Percentiles rank a stretch among this genome's conserved stretches.
Evolutionary conservation across 306 rosid genomes (phyloP).

Genomic region (Dicorynia guianensis): DNA sequence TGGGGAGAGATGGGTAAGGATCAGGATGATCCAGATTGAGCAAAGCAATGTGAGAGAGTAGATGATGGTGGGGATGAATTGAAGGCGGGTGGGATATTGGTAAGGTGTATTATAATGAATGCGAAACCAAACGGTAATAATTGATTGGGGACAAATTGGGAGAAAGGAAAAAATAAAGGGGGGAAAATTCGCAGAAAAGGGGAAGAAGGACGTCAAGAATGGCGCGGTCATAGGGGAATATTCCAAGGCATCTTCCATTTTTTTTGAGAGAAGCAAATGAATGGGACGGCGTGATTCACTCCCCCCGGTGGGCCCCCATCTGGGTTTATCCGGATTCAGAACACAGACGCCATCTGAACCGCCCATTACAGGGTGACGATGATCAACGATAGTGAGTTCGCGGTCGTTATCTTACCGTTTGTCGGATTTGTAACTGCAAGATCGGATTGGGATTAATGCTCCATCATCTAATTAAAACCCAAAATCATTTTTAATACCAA

Average conservation of each 20-base stretch:
- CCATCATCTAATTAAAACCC: too few relatives aligned
- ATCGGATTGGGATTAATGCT: neutral
- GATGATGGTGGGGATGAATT: neutral
- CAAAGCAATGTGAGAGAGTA: neutral
- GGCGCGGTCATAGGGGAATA: slow-evolving; percentile 47
- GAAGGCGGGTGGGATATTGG: neutral
- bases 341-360: slow-evolving; percentile 24
- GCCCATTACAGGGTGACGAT: slow-evolving; percentile 1
- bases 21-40: too few relatives aligned
- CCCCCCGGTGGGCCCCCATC: slow-evolving; percentile 17
- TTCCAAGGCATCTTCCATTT: slow-evolving; percentile 61
- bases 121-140: slow-evolving; percentile 14
- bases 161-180: neutral
- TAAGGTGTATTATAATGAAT: neutral
- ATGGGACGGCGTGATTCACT: neutral
- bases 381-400: neutral
- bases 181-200: neutral
- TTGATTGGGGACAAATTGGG: slow-evolving; percentile 4
- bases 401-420: neutral
- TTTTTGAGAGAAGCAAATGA: neutral
- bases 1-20: too few relatives aligned
- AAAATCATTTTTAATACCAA: too few relatives aligned
- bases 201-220: neutral
- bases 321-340: neutral
- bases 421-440: neutral